Percentiles rank a stretch among this genome's conserved stretches.
phyloP scores from a whole-genome alignment of 2,329 filamentous ascomycete species.

The Fusarium albidum region DNA sequence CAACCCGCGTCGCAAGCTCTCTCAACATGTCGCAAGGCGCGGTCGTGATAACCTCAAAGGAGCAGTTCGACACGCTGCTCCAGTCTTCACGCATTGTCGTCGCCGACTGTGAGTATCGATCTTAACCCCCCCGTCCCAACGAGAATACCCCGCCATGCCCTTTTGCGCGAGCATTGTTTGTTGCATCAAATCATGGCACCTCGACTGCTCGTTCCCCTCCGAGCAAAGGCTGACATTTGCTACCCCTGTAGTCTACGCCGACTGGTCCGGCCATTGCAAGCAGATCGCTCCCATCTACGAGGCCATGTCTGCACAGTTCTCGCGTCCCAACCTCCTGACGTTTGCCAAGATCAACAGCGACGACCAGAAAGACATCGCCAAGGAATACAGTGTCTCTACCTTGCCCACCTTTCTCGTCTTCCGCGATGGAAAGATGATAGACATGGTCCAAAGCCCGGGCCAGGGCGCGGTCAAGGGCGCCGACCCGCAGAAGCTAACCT shows the following conservation, averaged over 20 bases:
- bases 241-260: slow-evolving; percentile 75
- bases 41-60: slow-evolving; percentile 53
- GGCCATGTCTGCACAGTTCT: slow-evolving; percentile 74
- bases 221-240: slow-evolving; percentile 24
- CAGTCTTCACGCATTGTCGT: slow-evolving; percentile 81
- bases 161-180: slow-evolving; percentile 11
- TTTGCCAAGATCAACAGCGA: slow-evolving; percentile 92
- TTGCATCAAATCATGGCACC: slow-evolving; percentile 24
- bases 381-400: slow-evolving; percentile 76
- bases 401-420: slow-evolving; percentile 95
- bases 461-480: too few relatives aligned
- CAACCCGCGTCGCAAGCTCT: slow-evolving; percentile 27
- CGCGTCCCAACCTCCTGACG: slow-evolving; percentile 75
- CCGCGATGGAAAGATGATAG: slow-evolving; percentile 72
- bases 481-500: slow-evolving; percentile 73
- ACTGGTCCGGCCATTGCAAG: slow-evolving; percentile 87
- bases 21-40: slow-evolving; percentile 42
- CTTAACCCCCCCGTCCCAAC: background rate
- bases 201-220: slow-evolving; percentile 13
- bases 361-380: slow-evolving; percentile 74
- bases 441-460: slow-evolving; percentile 76
- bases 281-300: slow-evolving; percentile 86
- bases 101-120: slow-evolving; percentile 77
- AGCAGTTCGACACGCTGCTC: slow-evolving; percentile 74
- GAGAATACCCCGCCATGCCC: slow-evolving; percentile 33